Percentiles rank a stretch among this genome's conserved stretches.
These are phyloP conservation scores for Platanthera zijinensis DNA, from an alignment of 106 monocot genomes.

Conservation along the genomic window DNA sequence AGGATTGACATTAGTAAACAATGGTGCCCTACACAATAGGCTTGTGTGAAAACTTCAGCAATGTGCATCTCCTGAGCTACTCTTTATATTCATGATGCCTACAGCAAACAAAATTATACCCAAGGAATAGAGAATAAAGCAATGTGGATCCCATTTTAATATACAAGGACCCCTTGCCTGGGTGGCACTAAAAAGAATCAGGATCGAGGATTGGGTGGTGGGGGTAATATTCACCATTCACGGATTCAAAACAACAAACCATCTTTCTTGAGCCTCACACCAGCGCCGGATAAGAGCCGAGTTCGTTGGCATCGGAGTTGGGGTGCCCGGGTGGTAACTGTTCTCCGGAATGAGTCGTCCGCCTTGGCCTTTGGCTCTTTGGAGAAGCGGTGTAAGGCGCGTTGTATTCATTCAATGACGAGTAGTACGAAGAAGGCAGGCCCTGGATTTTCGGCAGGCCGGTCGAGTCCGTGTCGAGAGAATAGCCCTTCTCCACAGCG, in stretches of 20 bases:
- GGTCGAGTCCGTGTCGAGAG: conserved; percentile 44
- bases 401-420: conserved; percentile 19
- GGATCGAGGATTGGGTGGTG: not conserved
- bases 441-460: conserved; percentile 64
- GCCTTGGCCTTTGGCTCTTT: conserved; percentile 46
- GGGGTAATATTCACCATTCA: not conserved
- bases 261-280: not conserved
- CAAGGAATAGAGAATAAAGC: no score
- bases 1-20: no score
- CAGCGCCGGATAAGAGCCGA: conserved; percentile 32
- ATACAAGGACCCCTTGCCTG: not conserved
- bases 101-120: no score
- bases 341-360: conserved; percentile 63
- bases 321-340: conserved; percentile 26
- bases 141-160: not conserved
- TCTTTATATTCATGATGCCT: no score
- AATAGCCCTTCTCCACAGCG: conserved; percentile 66
- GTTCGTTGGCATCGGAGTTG: conserved; percentile 42
- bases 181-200: not conserved
- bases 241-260: not conserved
- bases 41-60: no score
- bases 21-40: no score
- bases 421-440: conserved; percentile 54
- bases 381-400: conserved; percentile 47
- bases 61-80: no score